Base-by-base conservation (phyloP, 805 yeast genomes). In the Lipomyces spencermartinsiae region DNA sequence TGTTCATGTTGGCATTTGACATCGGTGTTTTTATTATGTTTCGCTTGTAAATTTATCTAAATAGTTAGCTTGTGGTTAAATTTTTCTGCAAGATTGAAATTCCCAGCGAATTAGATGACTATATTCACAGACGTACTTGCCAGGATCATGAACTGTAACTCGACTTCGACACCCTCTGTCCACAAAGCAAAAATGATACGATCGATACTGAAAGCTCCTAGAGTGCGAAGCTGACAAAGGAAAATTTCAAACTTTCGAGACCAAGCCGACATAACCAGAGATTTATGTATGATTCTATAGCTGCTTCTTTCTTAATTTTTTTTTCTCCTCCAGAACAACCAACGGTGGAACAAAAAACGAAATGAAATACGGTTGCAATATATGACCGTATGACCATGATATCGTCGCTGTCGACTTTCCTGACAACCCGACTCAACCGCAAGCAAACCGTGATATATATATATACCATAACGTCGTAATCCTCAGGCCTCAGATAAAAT, bases 1-100 rank as follows among this genome's bases (percentile, higher is more conserved):
- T n/a, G 22, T 49, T 39, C 29, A 19, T 19, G 29, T 19, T 22
- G 29, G 54, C 54, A 49, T 49, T 49, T 49, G 29, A 49, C 12
- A 49, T 25, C 22, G 54, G 54, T 49, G 54, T 49, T 49, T 49
- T 49, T n/a, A n/a, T 25, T 25, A 49, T 49, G 25, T 49, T 49
- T 49, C 12, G 49, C n/a, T 39, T 39, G n/a, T 12, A 9, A 1
- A 19, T 49, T 14, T 49, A 19, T 49, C 16, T 16, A 49, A 49
- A 49, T 49, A 6, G 29, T 49, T 3, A 14, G n/a, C 49, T 39
- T 39, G 29, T 25, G 29, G 29, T 1, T 25, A 25, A n/a, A 25
- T 25, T 25, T 25, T 1, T 25, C 29, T 25, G 29, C 29, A 25
- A 25, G 29, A 25, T 35, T 9, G 14, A 12, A 12, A 9, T 37